Conservation (phyloP, 1,284 basidiomycete species). For the Clitocybe nebularis region DNA sequence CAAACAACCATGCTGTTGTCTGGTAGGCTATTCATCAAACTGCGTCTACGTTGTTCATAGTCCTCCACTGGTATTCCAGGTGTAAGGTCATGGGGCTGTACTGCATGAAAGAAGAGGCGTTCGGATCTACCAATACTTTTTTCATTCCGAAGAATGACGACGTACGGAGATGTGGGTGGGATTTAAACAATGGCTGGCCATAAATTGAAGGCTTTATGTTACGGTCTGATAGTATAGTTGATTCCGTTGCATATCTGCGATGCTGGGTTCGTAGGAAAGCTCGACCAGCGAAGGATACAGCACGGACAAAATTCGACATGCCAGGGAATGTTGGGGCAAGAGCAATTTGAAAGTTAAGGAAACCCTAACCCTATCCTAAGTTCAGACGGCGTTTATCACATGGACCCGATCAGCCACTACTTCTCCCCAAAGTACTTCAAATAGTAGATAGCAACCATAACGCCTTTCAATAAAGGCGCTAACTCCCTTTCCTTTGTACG, state of each 20-base stretch:
- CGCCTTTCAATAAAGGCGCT: background rate
- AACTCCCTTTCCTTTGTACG: constrained; percentile 10
- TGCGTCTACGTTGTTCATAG: constrained; percentile 75
- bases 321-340: background rate
- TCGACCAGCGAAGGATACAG: constrained; percentile 13
- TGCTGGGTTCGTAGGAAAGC: constrained; percentile 8
- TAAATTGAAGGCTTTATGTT: constrained; percentile 57
- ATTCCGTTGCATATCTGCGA: constrained; percentile 33
- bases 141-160: too few species aligned
- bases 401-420: too few species aligned
- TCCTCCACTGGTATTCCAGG: constrained; percentile 82
- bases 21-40: constrained; percentile 77
- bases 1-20: constrained; percentile 77
- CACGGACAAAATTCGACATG: constrained; percentile 17
- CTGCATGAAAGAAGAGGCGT: too few species aligned
- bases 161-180: constrained; percentile 77
- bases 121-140: too few species aligned
- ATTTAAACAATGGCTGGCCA: constrained; percentile 74
- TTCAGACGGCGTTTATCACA: background rate
- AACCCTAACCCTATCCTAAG: constrained; percentile 9
- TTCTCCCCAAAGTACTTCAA: too few species aligned
- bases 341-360: background rate
- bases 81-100: constrained; percentile 69
- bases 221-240: constrained; percentile 12
- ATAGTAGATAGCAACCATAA: background rate